Base-by-base conservation (phyloP, 129 eudicot genomes). In the Flaveria sonorensis region DNA sequence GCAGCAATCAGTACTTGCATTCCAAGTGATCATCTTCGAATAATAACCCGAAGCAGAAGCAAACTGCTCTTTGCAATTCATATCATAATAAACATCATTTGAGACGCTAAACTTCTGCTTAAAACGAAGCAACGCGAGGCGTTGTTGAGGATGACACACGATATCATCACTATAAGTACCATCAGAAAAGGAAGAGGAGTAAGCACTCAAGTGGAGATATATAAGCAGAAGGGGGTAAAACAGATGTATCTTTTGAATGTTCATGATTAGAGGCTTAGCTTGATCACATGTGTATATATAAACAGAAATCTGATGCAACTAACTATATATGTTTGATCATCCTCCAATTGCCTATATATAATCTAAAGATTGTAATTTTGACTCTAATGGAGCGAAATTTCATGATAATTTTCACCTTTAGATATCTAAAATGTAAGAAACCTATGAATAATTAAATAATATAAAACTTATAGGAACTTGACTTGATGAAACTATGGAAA, bases 1-100 rank as follows among this genome's bases (percentile, higher is more conserved):
- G 18, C 89, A 85, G 10, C 89, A 82, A 68, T 74, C 81, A 0
- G 26, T 50, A 64, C 67, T 57, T 6, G 28, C 20, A 26, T 81
- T 78, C 86, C 86, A 83, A 45, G 43, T 78, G 26, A 14, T 66
- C 52, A 23, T 77, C 6, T 21, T 10, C 19, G 64, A 51, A 75
- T 10, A 45, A 45, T 8, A 45, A 45, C 50, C 13, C 11, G 20
- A 11, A 36, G 40, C 5, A 0, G 68, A 26, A 62, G 48, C 50
- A 45, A 75, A 56, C 61, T 26, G 50, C 50, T 1, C 13, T 45
- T 45, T 45, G 50, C 50, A 45, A 1, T 45, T 2, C 0, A 45
- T 45, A 45, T 45, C 50, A 9, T 45, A 8, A 45, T 45, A 45
- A 45, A 45, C 50, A 45, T 45, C 50, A 10, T 39, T 52, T 45